Percentiles rank a stretch among this genome's conserved stretches.
Evolutionary conservation across 257 asterid genomes (phyloP).

Genomic region (Plantago elongata): DNA sequence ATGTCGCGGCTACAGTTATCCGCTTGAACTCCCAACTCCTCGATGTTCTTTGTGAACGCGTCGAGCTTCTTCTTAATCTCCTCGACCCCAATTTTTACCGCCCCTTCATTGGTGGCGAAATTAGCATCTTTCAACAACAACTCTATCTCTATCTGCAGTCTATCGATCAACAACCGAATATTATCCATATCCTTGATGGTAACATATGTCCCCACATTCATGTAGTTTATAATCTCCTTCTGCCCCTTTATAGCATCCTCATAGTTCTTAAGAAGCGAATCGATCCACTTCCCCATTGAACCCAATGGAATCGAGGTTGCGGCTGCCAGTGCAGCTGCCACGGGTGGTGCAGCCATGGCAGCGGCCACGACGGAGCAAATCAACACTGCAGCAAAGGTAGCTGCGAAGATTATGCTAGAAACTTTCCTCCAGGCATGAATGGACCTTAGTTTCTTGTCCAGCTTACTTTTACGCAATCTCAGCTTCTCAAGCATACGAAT

Average conservation of each 20-base stretch:
- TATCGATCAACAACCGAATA: conserved; percentile 33
- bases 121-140: conserved; percentile 27
- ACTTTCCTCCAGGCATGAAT: conserved; percentile 73
- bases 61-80: conserved; percentile 44
- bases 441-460: conserved; percentile 56
- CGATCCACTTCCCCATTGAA: conserved; percentile 62
- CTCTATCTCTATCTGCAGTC: conserved; percentile 40
- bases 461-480: conserved; percentile 50
- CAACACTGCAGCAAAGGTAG: conserved; percentile 53
- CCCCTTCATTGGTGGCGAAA: conserved; percentile 26
- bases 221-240: conserved; percentile 38
- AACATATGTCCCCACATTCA: conserved; percentile 44
- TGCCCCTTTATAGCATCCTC: conserved; percentile 46
- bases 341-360: conserved; percentile 67
- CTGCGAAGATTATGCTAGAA: conserved; percentile 52
- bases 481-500: conserved; percentile 65
- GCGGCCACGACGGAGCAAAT: conserved; percentile 78
- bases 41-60: conserved; percentile 40
- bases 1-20: conserved; percentile 51
- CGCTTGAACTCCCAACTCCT: conserved; percentile 47
- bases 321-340: conserved; percentile 56
- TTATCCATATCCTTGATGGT: conserved; percentile 50
- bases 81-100: conserved; percentile 29
- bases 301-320: conserved; percentile 58
- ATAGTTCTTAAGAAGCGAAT: conserved; percentile 41